phyloP scores from a whole-genome alignment of 257 asterid genomes.

The Marsdenia floribunda region DNA sequence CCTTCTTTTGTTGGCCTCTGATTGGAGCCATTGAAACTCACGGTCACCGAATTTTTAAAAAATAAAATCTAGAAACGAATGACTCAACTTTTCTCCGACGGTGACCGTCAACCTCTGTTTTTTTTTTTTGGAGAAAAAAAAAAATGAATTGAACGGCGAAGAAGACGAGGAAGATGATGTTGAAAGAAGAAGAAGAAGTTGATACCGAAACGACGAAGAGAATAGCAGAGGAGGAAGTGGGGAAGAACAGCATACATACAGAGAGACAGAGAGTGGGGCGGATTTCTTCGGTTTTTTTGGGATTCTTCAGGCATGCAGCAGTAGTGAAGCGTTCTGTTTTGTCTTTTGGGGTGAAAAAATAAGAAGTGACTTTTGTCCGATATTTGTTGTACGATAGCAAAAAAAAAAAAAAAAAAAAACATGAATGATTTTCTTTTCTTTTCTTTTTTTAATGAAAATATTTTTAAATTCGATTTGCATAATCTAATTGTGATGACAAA shows the following conservation, averaged over 20 bases:
- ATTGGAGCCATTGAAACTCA: constrained; percentile 18
- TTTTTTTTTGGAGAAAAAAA: not conserved
- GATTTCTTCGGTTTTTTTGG: constrained; percentile 9
- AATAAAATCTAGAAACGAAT: not conserved
- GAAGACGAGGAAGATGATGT: not conserved
- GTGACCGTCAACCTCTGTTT: constrained; percentile 3
- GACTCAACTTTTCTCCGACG: not conserved
- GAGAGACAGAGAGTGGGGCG: not conserved
- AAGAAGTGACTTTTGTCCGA: not conserved
- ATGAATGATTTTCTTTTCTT: too few species aligned
- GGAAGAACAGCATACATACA: too few species aligned
- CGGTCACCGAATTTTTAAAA: too few species aligned
- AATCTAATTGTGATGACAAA: too few species aligned
- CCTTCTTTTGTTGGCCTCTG: constrained; percentile 22
- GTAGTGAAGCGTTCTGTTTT: not conserved
- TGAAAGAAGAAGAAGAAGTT: not conserved
- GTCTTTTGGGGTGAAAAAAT: too few species aligned
- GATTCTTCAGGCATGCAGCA: constrained; percentile 15
- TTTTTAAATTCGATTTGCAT: too few species aligned
- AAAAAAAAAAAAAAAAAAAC: too few species aligned
- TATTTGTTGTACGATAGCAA: too few species aligned
- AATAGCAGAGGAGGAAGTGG: not conserved
- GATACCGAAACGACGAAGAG: not conserved
- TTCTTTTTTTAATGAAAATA: too few species aligned
- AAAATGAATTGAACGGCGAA: not conserved